Conservation (phyloP, 129 eudicot species). For the Helichrysum umbraculigerum region DNA sequence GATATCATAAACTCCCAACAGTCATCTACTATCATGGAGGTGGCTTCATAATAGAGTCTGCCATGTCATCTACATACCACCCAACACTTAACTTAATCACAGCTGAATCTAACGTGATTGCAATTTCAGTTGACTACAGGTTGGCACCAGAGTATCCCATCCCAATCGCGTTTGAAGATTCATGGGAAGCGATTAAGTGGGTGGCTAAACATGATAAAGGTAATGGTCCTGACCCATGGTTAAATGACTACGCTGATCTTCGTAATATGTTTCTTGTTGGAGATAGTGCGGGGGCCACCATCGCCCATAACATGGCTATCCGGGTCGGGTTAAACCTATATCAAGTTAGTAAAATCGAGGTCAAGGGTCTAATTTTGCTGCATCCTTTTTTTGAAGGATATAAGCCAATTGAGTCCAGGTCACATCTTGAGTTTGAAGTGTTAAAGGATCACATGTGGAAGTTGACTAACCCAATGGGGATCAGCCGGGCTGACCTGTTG, state of each 20-base stretch:
- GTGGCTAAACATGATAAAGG: slow-evolving; percentile 29
- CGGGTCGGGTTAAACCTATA: slow-evolving; percentile 22
- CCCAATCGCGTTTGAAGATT: slow-evolving; percentile 8
- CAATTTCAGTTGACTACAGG: slow-evolving; percentile 39
- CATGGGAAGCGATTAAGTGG: slow-evolving; percentile 51
- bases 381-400: slow-evolving; percentile 23
- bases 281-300: slow-evolving; percentile 55
- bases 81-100: slow-evolving; percentile 26
- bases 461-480: slow-evolving; percentile 5
- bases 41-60: slow-evolving; percentile 39
- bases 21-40: slow-evolving; percentile 52
- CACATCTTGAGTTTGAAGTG: no score
- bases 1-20: slow-evolving; percentile 34
- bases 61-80: slow-evolving; percentile 33
- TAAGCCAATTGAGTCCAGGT: no score
- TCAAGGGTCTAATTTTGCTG: neutral
- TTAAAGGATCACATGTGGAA: neutral
- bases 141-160: slow-evolving; percentile 47
- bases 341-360: no score
- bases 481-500: slow-evolving; percentile 15
- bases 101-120: slow-evolving; percentile 30
- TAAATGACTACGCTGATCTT: slow-evolving; percentile 39
- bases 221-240: slow-evolving; percentile 43
- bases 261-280: slow-evolving; percentile 38
- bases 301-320: slow-evolving; percentile 47